Conservation (phyloP, 164 flowering plant genomes). For the Berberis thunbergii region DNA sequence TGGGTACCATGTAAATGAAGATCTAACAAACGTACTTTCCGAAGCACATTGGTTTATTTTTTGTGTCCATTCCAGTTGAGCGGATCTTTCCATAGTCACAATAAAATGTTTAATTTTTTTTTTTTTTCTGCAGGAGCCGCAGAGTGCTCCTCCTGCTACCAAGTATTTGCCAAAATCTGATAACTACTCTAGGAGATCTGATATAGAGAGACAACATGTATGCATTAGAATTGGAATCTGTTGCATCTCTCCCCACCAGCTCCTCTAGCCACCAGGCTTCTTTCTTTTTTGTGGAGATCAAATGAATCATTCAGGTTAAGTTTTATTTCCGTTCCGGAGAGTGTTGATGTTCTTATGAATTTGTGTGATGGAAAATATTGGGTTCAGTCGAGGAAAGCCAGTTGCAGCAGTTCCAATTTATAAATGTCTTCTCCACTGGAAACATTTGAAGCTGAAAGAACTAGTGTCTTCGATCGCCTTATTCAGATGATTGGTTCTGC, state of each 20-base stretch:
- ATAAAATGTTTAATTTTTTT: not conserved
- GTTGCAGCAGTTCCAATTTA: constrained; percentile 62
- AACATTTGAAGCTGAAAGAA: constrained; percentile 65
- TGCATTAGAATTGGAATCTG: constrained; percentile 9
- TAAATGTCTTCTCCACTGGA: constrained; percentile 63
- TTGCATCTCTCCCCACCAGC: no score
- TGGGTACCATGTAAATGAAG: constrained; percentile 60
- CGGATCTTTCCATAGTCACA: not conserved
- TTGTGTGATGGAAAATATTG: constrained; percentile 73
- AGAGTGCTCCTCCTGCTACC: constrained; percentile 40
- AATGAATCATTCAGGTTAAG: not conserved
- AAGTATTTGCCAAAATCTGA: constrained; percentile 46
- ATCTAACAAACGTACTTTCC: constrained; percentile 30
- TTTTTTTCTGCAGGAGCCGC: constrained; percentile 50
- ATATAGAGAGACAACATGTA: constrained; percentile 79
- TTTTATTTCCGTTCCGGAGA: constrained; percentile 50
- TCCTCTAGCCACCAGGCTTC: constrained; percentile 41
- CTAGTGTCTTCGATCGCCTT: constrained; percentile 66
- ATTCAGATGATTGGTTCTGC: constrained; percentile 68
- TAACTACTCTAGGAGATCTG: constrained; percentile 48
- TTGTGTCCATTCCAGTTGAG: not conserved
- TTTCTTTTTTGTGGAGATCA: not conserved
- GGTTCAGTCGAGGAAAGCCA: constrained; percentile 63
- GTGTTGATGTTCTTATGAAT: constrained; percentile 74
- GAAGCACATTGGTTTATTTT: not conserved